Evolutionary conservation across 495 filamentous ascomycete genomes (phyloP).

Genomic region (Hypoxylon intermedium): DNA sequence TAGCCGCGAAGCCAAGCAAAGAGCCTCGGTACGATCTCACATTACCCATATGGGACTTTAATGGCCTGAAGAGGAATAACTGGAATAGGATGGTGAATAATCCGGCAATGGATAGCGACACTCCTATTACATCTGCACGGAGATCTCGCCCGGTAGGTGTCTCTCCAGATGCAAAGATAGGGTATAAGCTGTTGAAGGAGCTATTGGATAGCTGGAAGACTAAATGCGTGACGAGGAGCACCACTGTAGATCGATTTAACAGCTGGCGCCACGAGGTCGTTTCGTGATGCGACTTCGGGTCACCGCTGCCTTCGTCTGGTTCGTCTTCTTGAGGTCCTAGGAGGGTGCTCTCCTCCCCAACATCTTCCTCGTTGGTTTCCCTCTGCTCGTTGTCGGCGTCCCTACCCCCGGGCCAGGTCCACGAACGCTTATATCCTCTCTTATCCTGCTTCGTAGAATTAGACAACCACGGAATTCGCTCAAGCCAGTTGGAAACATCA

Average conservation of each 20-base stretch:
- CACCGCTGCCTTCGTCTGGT: constrained; percentile 42
- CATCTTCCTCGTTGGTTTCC: constrained; percentile 47
- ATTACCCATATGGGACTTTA: constrained; percentile 86
- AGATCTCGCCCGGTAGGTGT: constrained; percentile 79
- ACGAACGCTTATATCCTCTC: constrained; percentile 67
- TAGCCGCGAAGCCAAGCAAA: constrained; percentile 80
- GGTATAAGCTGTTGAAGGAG: constrained; percentile 88
- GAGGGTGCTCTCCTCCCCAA: constrained; percentile 43
- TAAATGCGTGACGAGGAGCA: constrained; percentile 80
- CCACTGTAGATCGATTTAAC: constrained; percentile 78
- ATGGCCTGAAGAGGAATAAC: constrained; percentile 76
- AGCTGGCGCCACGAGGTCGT: constrained; percentile 58
- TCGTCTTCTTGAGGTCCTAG: constrained; percentile 42
- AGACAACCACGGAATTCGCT: constrained; percentile 34
- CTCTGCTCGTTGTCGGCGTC: constrained; percentile 47
- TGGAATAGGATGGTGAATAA: constrained; percentile 88
- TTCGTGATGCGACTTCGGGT: constrained; percentile 43
- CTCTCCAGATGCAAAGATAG: constrained; percentile 80
- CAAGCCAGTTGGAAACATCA: constrained; percentile 63
- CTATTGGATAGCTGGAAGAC: constrained; percentile 91
- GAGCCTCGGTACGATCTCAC: constrained; percentile 78
- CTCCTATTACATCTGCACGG: constrained; percentile 79
- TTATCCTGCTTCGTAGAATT: constrained; percentile 20
- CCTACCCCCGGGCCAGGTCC: constrained; percentile 67
- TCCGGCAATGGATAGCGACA: constrained; percentile 85